Conservation (phyloP, 2,329 filamentous ascomycete species). For the Aspergillus amoenus region DNA sequence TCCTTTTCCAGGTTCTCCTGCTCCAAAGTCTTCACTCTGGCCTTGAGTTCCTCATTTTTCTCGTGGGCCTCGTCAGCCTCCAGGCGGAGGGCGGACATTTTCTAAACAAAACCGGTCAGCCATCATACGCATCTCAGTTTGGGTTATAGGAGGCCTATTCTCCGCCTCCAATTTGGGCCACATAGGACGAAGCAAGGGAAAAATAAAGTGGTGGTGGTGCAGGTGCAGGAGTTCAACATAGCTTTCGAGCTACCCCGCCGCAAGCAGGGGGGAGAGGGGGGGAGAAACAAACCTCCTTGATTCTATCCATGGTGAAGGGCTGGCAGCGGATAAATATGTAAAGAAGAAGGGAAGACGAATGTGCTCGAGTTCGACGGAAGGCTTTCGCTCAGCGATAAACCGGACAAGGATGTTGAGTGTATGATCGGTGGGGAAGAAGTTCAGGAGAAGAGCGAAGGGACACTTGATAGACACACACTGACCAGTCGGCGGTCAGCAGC, state of each 20-base stretch:
- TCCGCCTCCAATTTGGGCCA: background rate
- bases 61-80: conserved; percentile 82
- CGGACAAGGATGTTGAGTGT: conserved; percentile 15
- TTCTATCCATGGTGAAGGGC: conserved; percentile 70
- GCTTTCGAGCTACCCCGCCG: conserved; percentile 42
- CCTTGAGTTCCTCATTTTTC: conserved; percentile 83
- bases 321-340: conserved; percentile 26
- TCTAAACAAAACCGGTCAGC: conserved; percentile 53
- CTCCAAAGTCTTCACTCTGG: conserved; percentile 85
- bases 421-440: conserved; percentile 15
- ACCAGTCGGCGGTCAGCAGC: conserved; percentile 21
- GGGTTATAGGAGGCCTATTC: background rate
- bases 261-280: conserved; percentile 23
- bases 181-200: conserved; percentile 15
- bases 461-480: conserved; percentile 10
- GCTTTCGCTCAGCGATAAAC: conserved; percentile 41
- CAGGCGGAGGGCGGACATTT: conserved; percentile 91
- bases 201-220: conserved; percentile 14
- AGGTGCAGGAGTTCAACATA: conserved; percentile 24
- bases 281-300: conserved; percentile 73
- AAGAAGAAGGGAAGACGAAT: conserved; percentile 25
- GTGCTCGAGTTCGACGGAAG: conserved; percentile 22
- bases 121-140: conserved; percentile 4
- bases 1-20: conserved; percentile 96
- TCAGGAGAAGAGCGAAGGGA: conserved; percentile 19